Evolutionary conservation across 139 green algal species (phyloP), one percentile per base, ranked within the genome.

Genomic region (Tetratostichococcus sp.): DNA sequence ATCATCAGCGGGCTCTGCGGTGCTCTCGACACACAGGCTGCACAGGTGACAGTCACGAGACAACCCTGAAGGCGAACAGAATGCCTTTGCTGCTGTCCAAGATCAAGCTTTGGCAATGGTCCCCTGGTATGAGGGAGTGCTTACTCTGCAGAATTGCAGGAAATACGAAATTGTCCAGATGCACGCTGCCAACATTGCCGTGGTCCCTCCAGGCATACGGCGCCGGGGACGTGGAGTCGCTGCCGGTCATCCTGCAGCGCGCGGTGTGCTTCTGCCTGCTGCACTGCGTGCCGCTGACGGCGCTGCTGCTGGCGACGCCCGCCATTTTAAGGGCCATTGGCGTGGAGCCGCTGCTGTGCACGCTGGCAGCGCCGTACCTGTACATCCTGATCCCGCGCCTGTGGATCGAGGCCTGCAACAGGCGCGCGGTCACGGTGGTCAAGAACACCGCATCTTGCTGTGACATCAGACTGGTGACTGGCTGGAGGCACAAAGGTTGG

Each of bases 351-450:
- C 33, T 78, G 34, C 35, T 88, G 43, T 78, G 75, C 42, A 65
- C 28, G 4, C 57, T 73, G 59, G 83, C 80, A 31, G 26, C 73
- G 0, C 57, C 69, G 8, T 89, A 87, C 73, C 68, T 87, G 3
- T n/a, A 79, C 50, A 66, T 69, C 1, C 76, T 86, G 34, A 72
- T 89, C 1, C 85, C 85, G 1, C 68, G 67, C 33, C 34, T 89
- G 21, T 89, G 79, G 75, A 43, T 89, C 30, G 85, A 89, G 33
- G 80, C 76, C 0, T 4, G 82, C 17, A 74, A 70, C 23, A 72
- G 83, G 83, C 86, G 69, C 33, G 79, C 43, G 22, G 79, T n/a
- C 14, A 22, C 8, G 14, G n/a, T n/a, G n/a, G n/a, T n/a, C n/a
- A n/a, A n/a, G n/a, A n/a, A n/a, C n/a, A n/a, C n/a, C n/a, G n/a